A percentile compares a stretch with the other conserved stretches of the same genome.
phyloP scores from a whole-genome alignment of 2,329 filamentous ascomycete genomes.

The Colletotrichum musae region DNA sequence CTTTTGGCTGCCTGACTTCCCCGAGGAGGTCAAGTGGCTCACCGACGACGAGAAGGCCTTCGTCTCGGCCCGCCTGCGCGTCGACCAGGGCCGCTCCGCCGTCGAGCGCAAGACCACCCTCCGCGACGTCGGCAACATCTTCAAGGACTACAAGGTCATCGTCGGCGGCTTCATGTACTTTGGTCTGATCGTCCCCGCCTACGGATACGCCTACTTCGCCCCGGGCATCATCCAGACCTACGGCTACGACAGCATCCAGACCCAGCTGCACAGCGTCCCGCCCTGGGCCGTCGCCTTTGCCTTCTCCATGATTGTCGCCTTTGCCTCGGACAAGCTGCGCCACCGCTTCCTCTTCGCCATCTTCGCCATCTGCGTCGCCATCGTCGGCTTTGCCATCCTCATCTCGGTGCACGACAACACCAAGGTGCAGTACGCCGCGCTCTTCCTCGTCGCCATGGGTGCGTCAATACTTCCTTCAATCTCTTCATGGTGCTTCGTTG shows the following conservation, averaged over 20 bases:
- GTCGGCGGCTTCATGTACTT: constrained; percentile 87
- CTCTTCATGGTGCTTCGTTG: too few species aligned
- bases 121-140: constrained; percentile 72
- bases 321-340: constrained; percentile 76
- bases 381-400: constrained; percentile 83
- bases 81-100: constrained; percentile 78
- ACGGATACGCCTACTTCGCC: constrained; percentile 84
- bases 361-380: constrained; percentile 76
- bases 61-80: constrained; percentile 75
- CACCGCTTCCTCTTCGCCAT: constrained; percentile 85
- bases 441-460: constrained; percentile 87
- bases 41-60: constrained; percentile 77
- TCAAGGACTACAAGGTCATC: constrained; percentile 82
- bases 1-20: constrained; percentile 82
- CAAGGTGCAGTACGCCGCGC: constrained; percentile 79
- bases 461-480: too few species aligned
- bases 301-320: constrained; percentile 83
- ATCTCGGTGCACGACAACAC: constrained; percentile 78
- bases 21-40: constrained; percentile 82
- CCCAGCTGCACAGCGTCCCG: constrained; percentile 71
- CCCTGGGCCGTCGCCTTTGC: constrained; percentile 79
- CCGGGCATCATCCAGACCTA: constrained; percentile 80
- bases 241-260: constrained; percentile 71
- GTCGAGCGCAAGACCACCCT: constrained; percentile 73
- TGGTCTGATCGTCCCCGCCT: constrained; percentile 82